Base-by-base conservation (phyloP, 441 rosid genomes). In the Hura crepitans region DNA sequence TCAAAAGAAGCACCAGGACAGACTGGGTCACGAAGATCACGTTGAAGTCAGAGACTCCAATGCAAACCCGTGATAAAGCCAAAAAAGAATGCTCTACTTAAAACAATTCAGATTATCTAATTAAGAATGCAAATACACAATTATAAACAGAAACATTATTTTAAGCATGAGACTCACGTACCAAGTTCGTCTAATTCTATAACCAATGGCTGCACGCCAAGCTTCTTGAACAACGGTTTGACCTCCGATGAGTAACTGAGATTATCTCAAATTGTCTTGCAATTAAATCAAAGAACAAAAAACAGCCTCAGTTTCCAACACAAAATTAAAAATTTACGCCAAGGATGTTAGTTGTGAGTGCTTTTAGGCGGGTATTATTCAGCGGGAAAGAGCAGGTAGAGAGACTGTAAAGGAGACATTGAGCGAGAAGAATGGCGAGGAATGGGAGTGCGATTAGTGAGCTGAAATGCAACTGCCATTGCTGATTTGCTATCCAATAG, bases 101-200 rank as follows among this genome's bases (percentile, higher is more conserved):
- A 46, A 46, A 8, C 5, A 10, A 37, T 37, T 11, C 12, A 28
- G 6, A 57, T 0, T 57, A 12, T 42, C 46, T 35, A 50, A 3
- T 5, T 67, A 37, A 42, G 23, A 43, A 57, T 15, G 39, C n/a
- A 22, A 8, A 62, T 37, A 45, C 3, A 35, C 39, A 35, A 0
- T 35, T 35, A 35, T 35, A 4, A 25, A 62, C 10, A 27, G 23
- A 20, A 39, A 31, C 22, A 59, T 22, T n/a, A 20, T 2, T 8
- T 27, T 8, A 68, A 35, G 57, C 17, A 66, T 30, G 53, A 72
- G 72, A 49, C 46, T 59, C 15, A 78, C 87, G 61, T 74, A 93
- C 98, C 98, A 74, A 94, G 68, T 68, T 87, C 88, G 77, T 94
- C 98, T 85, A 94, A 81, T 72, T 94, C 98, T 72, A 94, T 78